These are phyloP conservation scores for Dipodascus albidus DNA, from an alignment of 805 yeast genomes.

Conservation along the genomic window DNA sequence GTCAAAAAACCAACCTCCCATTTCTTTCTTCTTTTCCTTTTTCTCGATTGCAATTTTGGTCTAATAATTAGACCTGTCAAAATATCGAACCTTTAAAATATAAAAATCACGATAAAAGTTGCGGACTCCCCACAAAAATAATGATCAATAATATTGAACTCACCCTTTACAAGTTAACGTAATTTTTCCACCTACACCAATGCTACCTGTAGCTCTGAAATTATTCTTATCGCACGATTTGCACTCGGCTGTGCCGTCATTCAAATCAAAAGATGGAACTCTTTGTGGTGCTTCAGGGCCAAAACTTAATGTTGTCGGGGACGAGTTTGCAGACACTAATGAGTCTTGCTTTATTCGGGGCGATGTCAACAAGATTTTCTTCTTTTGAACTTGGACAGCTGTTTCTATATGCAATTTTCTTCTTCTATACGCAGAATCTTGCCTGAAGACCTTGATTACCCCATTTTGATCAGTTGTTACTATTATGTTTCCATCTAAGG, in stretches of 20 bases:
- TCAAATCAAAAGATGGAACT: not conserved
- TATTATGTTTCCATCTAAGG: slow-evolving; percentile 34
- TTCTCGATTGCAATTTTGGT: too few relatives aligned
- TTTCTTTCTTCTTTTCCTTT: too few relatives aligned
- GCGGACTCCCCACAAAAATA: too few relatives aligned
- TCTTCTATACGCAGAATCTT: slow-evolving; percentile 50
- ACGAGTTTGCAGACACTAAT: not conserved
- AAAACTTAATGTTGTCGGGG: not conserved
- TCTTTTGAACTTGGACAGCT: not conserved
- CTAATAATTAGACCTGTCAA: too few relatives aligned
- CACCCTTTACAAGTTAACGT: not conserved
- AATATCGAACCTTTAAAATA: too few relatives aligned
- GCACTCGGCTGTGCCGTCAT: not conserved
- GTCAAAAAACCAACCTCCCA: too few relatives aligned
- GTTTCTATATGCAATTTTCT: slow-evolving; percentile 12
- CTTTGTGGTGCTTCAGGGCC: not conserved
- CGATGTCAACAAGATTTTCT: not conserved
- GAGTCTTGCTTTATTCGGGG: not conserved
- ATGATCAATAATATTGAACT: not conserved
- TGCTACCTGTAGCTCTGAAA: not conserved
- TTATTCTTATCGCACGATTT: not conserved
- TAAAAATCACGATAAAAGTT: too few relatives aligned
- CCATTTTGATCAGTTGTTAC: slow-evolving; percentile 73
- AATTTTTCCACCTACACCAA: too few relatives aligned
- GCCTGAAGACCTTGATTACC: slow-evolving; percentile 62